Conservation (phyloP, 352 stramenopile genomes). For the Blastocystis sp. region DNA sequence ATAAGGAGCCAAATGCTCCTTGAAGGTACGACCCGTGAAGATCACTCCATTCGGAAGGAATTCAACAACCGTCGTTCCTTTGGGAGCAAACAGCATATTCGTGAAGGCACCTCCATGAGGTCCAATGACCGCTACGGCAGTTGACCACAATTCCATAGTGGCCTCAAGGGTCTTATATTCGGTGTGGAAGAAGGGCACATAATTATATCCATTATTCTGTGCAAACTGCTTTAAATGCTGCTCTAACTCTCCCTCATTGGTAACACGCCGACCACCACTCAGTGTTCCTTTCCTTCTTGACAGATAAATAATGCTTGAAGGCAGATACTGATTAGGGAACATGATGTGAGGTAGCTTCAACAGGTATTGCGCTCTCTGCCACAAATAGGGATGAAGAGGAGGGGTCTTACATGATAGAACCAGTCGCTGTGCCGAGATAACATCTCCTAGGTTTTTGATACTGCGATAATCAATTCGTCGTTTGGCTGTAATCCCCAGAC, state of each 20-base stretch:
- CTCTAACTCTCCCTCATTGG: constrained; percentile 36
- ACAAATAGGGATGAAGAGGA: constrained; percentile 60
- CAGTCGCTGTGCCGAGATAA: not conserved
- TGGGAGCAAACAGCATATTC: constrained; percentile 48
- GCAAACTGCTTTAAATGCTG: not conserved
- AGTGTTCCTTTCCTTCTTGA: constrained; percentile 13
- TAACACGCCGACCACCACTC: not conserved
- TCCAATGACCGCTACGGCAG: constrained; percentile 6
- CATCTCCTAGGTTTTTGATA: not conserved
- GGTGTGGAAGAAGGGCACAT: constrained; percentile 24
- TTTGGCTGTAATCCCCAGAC: constrained; percentile 14
- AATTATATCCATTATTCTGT: not conserved
- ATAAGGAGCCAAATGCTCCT: constrained; percentile 31
- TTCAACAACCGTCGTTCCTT: constrained; percentile 21
- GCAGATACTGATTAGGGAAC: not conserved
- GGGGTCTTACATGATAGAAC: constrained; percentile 41
- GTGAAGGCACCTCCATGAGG: constrained; percentile 55
- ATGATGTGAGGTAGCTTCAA: constrained; percentile 33
- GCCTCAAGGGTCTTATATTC: constrained; percentile 14
- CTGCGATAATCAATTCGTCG: constrained; percentile 5
- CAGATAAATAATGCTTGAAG: constrained; percentile 21
- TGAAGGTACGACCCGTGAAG: constrained; percentile 9
- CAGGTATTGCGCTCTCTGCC: constrained; percentile 40
- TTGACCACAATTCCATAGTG: constrained; percentile 44
- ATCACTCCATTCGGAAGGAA: constrained; percentile 40